These are phyloP conservation scores for Rhododendron mucronatum DNA, from an alignment of 148 eudicot species.

Conservation along the genomic window DNA sequence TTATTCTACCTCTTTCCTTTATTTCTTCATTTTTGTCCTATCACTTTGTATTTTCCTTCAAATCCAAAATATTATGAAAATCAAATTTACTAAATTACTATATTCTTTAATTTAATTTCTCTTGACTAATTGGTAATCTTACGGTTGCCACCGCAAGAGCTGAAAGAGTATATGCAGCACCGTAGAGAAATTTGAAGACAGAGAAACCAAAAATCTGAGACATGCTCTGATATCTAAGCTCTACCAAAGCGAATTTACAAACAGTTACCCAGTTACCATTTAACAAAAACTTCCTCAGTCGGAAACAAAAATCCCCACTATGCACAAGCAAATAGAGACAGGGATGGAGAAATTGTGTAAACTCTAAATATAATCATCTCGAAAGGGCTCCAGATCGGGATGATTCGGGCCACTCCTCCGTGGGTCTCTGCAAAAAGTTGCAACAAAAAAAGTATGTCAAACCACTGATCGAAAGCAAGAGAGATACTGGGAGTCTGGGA, in stretches of 20 bases:
- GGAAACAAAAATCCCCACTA: no score
- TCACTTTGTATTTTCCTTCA: no score
- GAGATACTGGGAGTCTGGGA: background rate
- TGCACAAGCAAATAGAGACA: background rate
- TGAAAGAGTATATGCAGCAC: background rate
- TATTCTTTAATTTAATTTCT: no score
- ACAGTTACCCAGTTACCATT: background rate
- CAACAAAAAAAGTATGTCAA: background rate
- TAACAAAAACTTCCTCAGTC: background rate
- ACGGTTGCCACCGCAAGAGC: no score
- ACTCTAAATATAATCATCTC: conserved; percentile 52
- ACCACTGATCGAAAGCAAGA: background rate
- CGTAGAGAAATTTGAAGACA: background rate
- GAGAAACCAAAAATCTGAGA: background rate
- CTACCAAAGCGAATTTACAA: background rate
- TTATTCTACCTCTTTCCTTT: no score
- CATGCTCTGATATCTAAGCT: background rate
- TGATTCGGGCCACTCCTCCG: conserved; percentile 63
- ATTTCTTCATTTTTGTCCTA: no score
- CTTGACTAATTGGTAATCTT: no score
- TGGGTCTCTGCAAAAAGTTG: conserved; percentile 39
- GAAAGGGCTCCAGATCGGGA: conserved; percentile 78
- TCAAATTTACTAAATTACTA: no score
- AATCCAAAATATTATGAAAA: no score
- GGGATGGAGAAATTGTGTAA: background rate